These are phyloP conservation scores for Hansenula anomala DNA, from an alignment of 1,139 yeast species.

Conservation along the genomic window DNA sequence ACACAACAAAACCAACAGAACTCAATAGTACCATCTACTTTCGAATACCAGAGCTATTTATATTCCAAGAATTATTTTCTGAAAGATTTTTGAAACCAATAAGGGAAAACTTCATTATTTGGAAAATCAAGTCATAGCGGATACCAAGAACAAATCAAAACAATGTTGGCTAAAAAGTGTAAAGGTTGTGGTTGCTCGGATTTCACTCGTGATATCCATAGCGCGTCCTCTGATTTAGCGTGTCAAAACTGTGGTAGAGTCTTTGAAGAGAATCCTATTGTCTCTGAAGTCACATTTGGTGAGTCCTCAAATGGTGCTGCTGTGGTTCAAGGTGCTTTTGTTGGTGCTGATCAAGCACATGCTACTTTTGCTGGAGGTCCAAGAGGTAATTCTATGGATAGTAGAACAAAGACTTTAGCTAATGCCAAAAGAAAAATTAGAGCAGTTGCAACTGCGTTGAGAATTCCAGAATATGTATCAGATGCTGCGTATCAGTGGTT, in stretches of 20 bases:
- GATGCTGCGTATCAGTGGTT: slow-evolving; percentile 91
- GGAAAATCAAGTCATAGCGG: too few relatives aligned
- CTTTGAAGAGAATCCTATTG: slow-evolving; percentile 88
- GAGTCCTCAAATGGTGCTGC: slow-evolving; percentile 94
- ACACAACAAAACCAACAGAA: too few relatives aligned
- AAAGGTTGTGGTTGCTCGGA: slow-evolving; percentile 42
- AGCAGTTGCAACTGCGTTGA: slow-evolving; percentile 73
- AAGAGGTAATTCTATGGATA: slow-evolving; percentile 60
- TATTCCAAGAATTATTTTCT: too few relatives aligned
- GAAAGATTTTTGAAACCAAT: too few relatives aligned
- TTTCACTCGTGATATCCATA: slow-evolving; percentile 42
- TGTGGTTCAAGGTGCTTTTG: slow-evolving; percentile 89
- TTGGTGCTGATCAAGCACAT: slow-evolving; percentile 81
- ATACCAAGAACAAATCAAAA: background rate
- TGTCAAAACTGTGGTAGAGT: slow-evolving; percentile 85
- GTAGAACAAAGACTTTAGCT: slow-evolving; percentile 80
- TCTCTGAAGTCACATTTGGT: slow-evolving; percentile 91
- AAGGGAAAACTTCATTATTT: too few relatives aligned
- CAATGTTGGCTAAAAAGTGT: slow-evolving; percentile 21
- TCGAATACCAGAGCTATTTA: too few relatives aligned
- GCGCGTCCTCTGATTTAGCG: slow-evolving; percentile 72
- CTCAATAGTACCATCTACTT: too few relatives aligned
- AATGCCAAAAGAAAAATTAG: slow-evolving; percentile 76
- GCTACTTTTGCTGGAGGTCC: slow-evolving; percentile 62
- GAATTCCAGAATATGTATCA: slow-evolving; percentile 77